Conservation (phyloP, 805 yeast genomes). For the Clavispora santaluciae region DNA sequence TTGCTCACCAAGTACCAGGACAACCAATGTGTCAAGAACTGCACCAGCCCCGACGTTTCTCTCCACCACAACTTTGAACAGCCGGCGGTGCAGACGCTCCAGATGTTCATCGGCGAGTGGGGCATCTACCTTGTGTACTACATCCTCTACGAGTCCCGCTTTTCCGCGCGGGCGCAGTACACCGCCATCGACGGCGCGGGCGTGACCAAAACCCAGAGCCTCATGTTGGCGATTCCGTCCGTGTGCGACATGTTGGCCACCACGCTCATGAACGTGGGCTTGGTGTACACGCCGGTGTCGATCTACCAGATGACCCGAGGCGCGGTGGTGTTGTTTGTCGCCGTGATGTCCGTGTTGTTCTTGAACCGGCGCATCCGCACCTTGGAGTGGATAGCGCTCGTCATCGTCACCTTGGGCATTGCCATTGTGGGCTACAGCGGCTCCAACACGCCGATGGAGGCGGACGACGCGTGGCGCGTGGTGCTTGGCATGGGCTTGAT, state of each 20-base stretch:
- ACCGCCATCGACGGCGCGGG: background rate
- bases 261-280: slow-evolving; percentile 70
- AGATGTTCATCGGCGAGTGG: slow-evolving; percentile 76
- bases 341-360: slow-evolving; percentile 60
- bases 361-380: slow-evolving; percentile 50
- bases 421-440: slow-evolving; percentile 73
- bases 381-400: slow-evolving; percentile 63
- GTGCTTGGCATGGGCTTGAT: slow-evolving; percentile 56
- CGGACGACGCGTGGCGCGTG: slow-evolving; percentile 23
- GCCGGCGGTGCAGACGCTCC: slow-evolving; percentile 74
- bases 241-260: slow-evolving; percentile 69
- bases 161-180: slow-evolving; percentile 10
- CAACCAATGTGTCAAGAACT: slow-evolving; percentile 60
- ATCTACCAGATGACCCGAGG: slow-evolving; percentile 87
- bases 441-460: slow-evolving; percentile 23
- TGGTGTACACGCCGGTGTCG: slow-evolving; percentile 70
- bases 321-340: slow-evolving; percentile 70
- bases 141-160: slow-evolving; percentile 19
- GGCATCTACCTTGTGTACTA: slow-evolving; percentile 42
- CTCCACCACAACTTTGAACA: slow-evolving; percentile 58
- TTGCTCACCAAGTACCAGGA: slow-evolving; percentile 73
- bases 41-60: slow-evolving; percentile 40
- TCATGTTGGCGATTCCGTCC: slow-evolving; percentile 54
- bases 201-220: slow-evolving; percentile 1
- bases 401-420: slow-evolving; percentile 65